Conservation (phyloP, 345 rosid species). For the Aquilaria sinensis region DNA sequence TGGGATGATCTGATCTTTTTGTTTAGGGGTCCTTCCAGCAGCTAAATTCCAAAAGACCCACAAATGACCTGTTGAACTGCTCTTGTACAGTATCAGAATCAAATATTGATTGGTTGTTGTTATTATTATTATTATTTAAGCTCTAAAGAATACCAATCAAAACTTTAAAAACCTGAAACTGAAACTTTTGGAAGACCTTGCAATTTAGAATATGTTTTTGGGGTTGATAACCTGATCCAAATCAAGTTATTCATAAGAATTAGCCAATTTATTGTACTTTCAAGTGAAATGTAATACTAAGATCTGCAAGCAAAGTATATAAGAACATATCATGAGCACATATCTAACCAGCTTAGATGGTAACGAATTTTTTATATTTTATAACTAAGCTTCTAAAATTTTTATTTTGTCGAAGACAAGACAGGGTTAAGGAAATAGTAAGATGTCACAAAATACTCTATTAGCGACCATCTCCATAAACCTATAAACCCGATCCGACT, state of each 20-base stretch:
- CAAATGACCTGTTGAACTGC: constrained; percentile 27
- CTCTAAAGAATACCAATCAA: background rate
- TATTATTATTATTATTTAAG: background rate
- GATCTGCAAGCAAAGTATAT: no score
- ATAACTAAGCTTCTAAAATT: no score
- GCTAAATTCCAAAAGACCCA: constrained; percentile 18
- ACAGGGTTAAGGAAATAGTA: no score
- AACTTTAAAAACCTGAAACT: background rate
- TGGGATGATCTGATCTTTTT: constrained; percentile 1
- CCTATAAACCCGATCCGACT: no score
- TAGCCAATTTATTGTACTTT: constrained; percentile 13
- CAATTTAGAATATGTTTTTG: background rate
- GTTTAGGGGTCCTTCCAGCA: constrained; percentile 19
- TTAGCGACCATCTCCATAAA: no score
- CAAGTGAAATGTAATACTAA: no score
- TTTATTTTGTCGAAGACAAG: no score
- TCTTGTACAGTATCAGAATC: constrained; percentile 14
- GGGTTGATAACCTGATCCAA: background rate
- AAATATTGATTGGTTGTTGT: background rate
- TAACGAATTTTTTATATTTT: no score
- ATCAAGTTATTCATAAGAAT: constrained; percentile 7
- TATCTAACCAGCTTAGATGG: no score
- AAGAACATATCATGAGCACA: no score
- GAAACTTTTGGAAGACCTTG: background rate
- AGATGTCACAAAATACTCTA: no score